Base-by-base conservation (phyloP, 2,329 filamentous ascomycete species). In the Graphiopsis chlorocephala region DNA sequence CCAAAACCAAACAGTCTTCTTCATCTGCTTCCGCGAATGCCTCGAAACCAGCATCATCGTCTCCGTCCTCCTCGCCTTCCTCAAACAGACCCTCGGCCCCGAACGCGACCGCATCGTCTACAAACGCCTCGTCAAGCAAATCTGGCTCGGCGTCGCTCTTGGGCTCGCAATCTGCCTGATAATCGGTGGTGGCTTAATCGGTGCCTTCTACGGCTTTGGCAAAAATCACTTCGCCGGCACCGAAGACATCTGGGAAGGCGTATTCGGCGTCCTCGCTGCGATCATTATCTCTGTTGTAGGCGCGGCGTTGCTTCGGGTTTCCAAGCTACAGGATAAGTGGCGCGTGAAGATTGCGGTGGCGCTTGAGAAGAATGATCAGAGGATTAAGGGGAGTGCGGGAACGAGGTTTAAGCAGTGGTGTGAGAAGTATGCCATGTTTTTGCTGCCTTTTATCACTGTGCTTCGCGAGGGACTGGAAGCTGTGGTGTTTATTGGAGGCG, bases 241-340 rank as follows among this genome's bases (percentile, higher is more conserved):
- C 25, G 92, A 96, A 75, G 83, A 91, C 73, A 86, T 92, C 69
- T 96, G 91, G 83, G 92, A 96, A 74, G 92, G 96, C 47, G 75
- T 95, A 59, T 91, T 92, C 2, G 83, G 87, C 20, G 17, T 64
- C 4, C 45, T 64, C 15, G 90, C 91, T 3, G 82, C 87, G 20
- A 69, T 95, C 69, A 92, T 96, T 78, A 95, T 96, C 78, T 90
- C 90, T 38, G 71, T 92, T 67, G 89, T 96, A 81, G 92, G 92
- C 29, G 89, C 88, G 33, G 91, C 90, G 4, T 85, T 96, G 31
- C 85, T 96, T 8, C 88, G 92, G 28, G 85, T 96, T 63, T 90
- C 88, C 67, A 95, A 94, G 78, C 85, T 95, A 76, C 90, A 93
- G 75, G 88, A 90, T 67, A 95, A 95, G 78, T 96, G 92, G 93